Evolutionary conservation across 1,284 basidiomycete species (phyloP), one percentile per base, ranked within the genome.

Genomic region (Ganoderma resinaceum): DNA sequence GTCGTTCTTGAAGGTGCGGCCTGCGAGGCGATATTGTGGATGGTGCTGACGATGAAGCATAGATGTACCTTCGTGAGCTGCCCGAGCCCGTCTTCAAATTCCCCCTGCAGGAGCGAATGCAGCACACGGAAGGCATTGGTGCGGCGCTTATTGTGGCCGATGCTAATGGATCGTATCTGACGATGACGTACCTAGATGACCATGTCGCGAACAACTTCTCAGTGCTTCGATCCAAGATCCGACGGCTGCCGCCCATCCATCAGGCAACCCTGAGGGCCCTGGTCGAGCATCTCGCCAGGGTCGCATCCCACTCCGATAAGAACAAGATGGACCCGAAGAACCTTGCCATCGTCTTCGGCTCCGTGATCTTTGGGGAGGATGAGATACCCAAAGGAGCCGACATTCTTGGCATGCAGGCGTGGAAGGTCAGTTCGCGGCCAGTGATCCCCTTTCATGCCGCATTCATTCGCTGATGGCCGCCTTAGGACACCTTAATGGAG

Each of bases 291-390:
- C 88, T 99, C 14, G 85, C 92, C 9, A 87, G 91, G 31, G 90
- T 99, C 5, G 89, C 91, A 1, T 83, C 88, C 8, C 84, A 87
- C 62, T 84, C 87, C 5, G 88, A 90, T 26, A 88, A 88, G 78
- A 99, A 98, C 80, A 98, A 98, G 82, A 99, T 99, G 97, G 95
- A 96, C 71, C 84, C 92, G 0, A 94, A 93, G 83, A 97, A 96
- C 76, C 83, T 97, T 31, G 93, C 94, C 5, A 95, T 96, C 66
- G 91, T 95, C 0, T 96, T 96, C 80, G 91, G 91, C 53, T 85
- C 89, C 14, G 94, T 95, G 14, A 87, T 97, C 58, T 96, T 97
- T 75, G 95, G 95, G 14, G 95, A 96, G 77, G 95, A 97, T 69
- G 93, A 96, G 68, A 83, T 94, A 61, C 89, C 92, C 0, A 91